Percentiles rank a stretch among this genome's conserved stretches.
Evolutionary conservation across 306 rosid genomes (phyloP).

Genomic region (Quercus variabilis): DNA sequence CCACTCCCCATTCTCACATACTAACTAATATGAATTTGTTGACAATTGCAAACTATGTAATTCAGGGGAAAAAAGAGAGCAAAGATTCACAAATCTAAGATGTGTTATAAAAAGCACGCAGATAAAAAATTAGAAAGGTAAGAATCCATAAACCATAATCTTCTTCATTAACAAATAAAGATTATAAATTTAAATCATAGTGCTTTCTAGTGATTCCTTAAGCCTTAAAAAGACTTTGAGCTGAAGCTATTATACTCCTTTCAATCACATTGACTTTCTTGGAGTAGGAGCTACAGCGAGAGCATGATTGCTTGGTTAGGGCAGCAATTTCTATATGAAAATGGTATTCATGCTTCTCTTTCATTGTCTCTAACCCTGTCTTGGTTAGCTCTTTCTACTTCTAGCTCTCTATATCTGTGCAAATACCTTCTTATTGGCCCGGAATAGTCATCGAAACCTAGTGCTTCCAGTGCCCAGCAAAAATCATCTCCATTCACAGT

Average conservation of each 20-base stretch:
- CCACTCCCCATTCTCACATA: background rate
- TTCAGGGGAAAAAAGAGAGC: background rate
- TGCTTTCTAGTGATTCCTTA: background rate
- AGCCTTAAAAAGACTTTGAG: background rate
- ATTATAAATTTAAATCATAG: background rate
- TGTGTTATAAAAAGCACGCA: background rate
- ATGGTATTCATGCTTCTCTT: constrained; percentile 6
- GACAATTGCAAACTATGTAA: background rate
- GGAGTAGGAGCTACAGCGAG: background rate
- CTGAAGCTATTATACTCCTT: constrained; percentile 19
- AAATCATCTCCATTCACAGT: constrained; percentile 89
- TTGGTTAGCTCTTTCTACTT: constrained; percentile 62
- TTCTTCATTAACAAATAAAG: background rate
- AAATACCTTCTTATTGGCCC: constrained; percentile 80
- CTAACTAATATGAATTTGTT: background rate
- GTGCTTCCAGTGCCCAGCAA: constrained; percentile 70
- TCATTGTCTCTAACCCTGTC: constrained; percentile 18
- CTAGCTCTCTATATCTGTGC: constrained; percentile 65
- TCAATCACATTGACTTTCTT: constrained; percentile 21
- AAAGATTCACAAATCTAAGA: background rate
- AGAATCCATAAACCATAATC: background rate
- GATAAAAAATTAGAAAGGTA: background rate
- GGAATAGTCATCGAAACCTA: constrained; percentile 85
- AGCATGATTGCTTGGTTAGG: background rate
- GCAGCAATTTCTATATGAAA: background rate